Base-by-base conservation (phyloP, 2,329 filamentous ascomycete genomes). In the Botryotinia convoluta region DNA sequence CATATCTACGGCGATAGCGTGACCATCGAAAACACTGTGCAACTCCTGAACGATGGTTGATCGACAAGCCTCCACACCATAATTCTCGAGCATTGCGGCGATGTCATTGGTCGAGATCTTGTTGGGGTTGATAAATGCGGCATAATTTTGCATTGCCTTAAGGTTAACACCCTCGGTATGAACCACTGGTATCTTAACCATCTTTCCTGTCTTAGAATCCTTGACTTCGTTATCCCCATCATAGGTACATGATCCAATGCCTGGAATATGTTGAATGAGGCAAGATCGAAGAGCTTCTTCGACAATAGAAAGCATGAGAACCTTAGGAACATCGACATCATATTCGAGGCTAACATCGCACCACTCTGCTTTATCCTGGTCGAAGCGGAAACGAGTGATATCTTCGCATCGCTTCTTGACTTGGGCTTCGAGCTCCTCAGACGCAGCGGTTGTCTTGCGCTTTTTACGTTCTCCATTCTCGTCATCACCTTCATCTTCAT, bases 21-120 rank as follows among this genome's bases (percentile, higher is more conserved):
- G 95, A 80, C 92, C 91, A 68, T 88, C 87, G 86, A 99, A 99
- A 75, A 99, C 95, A 61, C 87, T 88, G 72, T 90, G 88, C 80
- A 99, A 89, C 84, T 99, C 96, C 73, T 88, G 88, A 62, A 98
- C 92, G 80, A 99, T 98, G 77, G 90, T 93, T 76, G 88, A 90
- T 37, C 97, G 93, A 63, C 93, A 94, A 1, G 96, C 96, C 84
- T 99, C 96, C 7, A 99, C 94, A 77, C 96, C 96, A 81, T 98
- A 99, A 70, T 93, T 87, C 37, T 87, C 85, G 22, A 98, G 89
- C 82, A 98, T 93, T 54, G 94, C 90, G 51, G 91, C 91, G 76
- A 98, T 95, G 79, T 97, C 95, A 85, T 99, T 99, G 77, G 95
- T 98, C 83, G 92, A 90, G 79, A 97, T 91, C 72, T 88, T 89